Percentiles rank a stretch among this genome's conserved stretches.
Evolutionary conservation across 345 rosid species (phyloP).

Genomic region (Pistacia vera): DNA sequence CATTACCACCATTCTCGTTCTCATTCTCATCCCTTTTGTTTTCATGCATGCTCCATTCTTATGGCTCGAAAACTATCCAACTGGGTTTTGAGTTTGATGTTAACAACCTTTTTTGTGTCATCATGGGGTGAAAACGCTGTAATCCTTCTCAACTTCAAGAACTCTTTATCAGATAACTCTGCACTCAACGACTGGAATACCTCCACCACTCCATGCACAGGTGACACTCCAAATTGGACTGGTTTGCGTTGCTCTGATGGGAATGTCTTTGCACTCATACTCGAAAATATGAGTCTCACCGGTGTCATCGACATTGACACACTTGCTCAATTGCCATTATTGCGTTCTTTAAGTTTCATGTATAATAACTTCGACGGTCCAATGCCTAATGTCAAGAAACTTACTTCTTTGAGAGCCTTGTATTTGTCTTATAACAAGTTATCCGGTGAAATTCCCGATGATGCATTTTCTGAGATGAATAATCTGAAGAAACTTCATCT

Average conservation of each 20-base stretch:
- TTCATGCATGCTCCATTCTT: background rate
- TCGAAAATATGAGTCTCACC: constrained; percentile 56
- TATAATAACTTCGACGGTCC: constrained; percentile 62
- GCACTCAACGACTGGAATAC: constrained; percentile 43
- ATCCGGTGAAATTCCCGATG: constrained; percentile 45
- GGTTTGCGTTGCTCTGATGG: constrained; percentile 58
- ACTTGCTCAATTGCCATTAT: constrained; percentile 27
- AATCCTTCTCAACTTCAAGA: constrained; percentile 55
- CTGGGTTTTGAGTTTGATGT: background rate
- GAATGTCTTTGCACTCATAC: constrained; percentile 37
- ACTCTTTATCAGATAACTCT: constrained; percentile 37
- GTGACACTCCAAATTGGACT: constrained; percentile 39
- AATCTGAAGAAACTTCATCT: constrained; percentile 48
- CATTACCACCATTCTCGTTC: background rate
- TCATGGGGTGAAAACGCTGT: constrained; percentile 35
- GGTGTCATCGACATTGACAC: constrained; percentile 53
- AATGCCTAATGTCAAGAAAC: constrained; percentile 48
- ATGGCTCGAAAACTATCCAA: constrained; percentile 10
- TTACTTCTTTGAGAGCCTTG: constrained; percentile 42
- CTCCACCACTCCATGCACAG: constrained; percentile 37
- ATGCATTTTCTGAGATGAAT: constrained; percentile 55
- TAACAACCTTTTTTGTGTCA: background rate
- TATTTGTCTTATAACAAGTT: constrained; percentile 60
- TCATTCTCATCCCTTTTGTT: background rate
- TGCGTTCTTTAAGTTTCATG: constrained; percentile 62